These are phyloP conservation scores for Scopulariopsis brevicaulis DNA, from an alignment of 2,329 filamentous ascomycete genomes.

Conservation along the genomic window DNA sequence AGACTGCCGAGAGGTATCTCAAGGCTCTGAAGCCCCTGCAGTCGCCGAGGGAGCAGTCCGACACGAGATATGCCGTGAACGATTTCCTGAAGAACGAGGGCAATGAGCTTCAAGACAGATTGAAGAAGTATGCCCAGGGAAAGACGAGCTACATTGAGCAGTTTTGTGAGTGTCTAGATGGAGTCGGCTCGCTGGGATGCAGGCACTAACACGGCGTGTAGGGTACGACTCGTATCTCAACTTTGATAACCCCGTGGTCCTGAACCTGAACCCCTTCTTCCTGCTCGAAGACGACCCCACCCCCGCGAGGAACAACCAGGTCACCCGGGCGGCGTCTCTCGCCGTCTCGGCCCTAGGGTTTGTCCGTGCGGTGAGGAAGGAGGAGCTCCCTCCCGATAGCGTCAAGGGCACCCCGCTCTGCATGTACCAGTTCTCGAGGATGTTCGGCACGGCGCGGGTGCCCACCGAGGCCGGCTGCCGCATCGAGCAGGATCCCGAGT, in stretches of 20 bases:
- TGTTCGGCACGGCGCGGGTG: constrained; percentile 91
- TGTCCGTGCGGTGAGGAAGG: constrained; percentile 81
- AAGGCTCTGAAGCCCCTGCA: constrained; percentile 73
- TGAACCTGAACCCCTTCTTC: constrained; percentile 98
- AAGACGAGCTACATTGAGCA: constrained; percentile 98
- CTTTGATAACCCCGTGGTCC: constrained; percentile 92
- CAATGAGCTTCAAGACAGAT: constrained; percentile 71
- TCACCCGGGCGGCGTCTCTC: constrained; percentile 85
- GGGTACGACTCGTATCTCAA: constrained; percentile 99
- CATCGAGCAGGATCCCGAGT: constrained; percentile 87
- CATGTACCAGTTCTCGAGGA: constrained; percentile 95
- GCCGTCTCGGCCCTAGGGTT: constrained; percentile 86
- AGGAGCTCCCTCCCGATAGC: constrained; percentile 84
- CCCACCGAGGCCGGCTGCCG: constrained; percentile 92
- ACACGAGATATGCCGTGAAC: constrained; percentile 67
- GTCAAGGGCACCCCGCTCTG: constrained; percentile 75
- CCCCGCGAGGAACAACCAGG: constrained; percentile 90
- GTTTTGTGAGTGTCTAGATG: constrained; percentile 60
- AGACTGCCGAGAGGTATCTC: constrained; percentile 69
- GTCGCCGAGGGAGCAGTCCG: constrained; percentile 65
- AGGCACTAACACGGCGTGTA: constrained; percentile 20
- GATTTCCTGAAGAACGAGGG: constrained; percentile 79
- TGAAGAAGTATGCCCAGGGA: constrained; percentile 81
- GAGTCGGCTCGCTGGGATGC: background rate
- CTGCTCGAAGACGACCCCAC: constrained; percentile 95